Conservation (phyloP, 257 asterid species). For the Nicotiana undulata region DNA sequence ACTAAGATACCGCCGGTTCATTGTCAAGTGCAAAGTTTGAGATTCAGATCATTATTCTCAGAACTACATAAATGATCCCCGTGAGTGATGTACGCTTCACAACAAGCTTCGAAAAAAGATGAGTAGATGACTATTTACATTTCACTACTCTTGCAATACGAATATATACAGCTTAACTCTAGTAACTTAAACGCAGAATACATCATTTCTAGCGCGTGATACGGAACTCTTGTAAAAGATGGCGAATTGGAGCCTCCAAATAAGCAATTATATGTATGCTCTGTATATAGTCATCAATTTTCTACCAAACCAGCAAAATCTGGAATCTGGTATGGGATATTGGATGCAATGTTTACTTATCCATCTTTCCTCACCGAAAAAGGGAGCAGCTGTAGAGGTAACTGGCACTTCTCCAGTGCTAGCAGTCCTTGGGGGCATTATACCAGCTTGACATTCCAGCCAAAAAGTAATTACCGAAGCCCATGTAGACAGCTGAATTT, state of each 20-base stretch:
- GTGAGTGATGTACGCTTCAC: no score
- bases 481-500: neutral
- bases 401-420: neutral
- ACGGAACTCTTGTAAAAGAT: neutral
- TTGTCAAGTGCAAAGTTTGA: no score
- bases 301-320: neutral
- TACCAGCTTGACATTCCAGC: no score
- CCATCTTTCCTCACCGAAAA: neutral
- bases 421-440: neutral
- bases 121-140: neutral
- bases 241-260: neutral
- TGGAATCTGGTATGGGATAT: neutral
- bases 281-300: neutral
- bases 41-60: no score
- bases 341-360: neutral
- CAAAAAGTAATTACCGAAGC: neutral
- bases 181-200: neutral
- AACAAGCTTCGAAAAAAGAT: no score
- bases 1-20: no score
- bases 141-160: neutral
- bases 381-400: neutral
- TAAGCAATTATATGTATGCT: neutral
- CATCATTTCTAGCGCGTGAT: neutral
- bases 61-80: no score
- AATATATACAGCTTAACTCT: neutral